Evolutionary conservation across 805 yeast species (phyloP), one percentile per base, ranked within the genome.

Genomic region (Yarrowia yakushimensis): DNA sequence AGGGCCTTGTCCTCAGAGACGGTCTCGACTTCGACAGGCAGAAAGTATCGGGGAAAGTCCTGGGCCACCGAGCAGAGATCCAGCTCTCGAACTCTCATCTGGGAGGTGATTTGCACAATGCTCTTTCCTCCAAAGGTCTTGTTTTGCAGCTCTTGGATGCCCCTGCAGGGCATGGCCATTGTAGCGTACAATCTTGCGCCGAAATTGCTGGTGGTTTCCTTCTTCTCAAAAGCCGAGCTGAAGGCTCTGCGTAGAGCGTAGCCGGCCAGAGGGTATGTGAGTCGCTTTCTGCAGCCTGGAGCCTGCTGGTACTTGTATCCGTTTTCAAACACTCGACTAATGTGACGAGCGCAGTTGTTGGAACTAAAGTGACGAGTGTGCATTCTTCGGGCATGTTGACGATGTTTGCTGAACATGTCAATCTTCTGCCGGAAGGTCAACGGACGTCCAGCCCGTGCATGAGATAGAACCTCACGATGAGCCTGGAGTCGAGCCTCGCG

Each of bases 301-400:
- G 59, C 59, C 4, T 34, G 43, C 34, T 36, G 43, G 59, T 52
- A 52, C 17, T 52, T 52, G 59, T 52, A 30, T 3, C 59, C 59
- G 13, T 25, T 34, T 23, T 52, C 59, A 17, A 34, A 52, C 33
- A 52, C 43, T 7, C 37, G 30, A 13, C 43, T 17, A 4, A 52
- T 36, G 31, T 52, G 43, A 15, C 27, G 31, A 2, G 59, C 33
- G 13, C 59, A 52, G 31, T 15, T 30, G 59, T 52, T 52, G 33
- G 59, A 34, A n/a, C 43, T 52, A 17, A 52, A 52, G 23, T 52
- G 59, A 11, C 43, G 30, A 3, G 42, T 52, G 43, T 52, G 59
- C 42, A 52, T 34, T 36, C 43, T 43, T 2, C 59, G 43, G 11
- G 33, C 33, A 17, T 52, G 42, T 8, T 23, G 59, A 2, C 59